phyloP scores from a whole-genome alignment of 1,139 yeast species.

The Candida albicans region DNA sequence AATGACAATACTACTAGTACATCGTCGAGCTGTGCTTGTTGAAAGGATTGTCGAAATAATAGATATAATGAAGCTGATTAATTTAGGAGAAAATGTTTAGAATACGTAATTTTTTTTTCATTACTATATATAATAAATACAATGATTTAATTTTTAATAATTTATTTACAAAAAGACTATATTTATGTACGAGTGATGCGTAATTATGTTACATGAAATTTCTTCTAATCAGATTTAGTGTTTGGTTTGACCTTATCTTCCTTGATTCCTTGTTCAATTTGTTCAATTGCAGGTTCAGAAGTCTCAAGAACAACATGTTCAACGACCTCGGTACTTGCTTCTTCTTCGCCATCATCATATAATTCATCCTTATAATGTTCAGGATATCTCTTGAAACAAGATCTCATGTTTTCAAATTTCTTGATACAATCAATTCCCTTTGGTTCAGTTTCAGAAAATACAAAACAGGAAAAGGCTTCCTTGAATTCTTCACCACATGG shows the following conservation, averaged over 20 bases:
- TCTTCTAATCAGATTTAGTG: slow-evolving; percentile 1
- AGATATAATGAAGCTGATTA: too few species aligned
- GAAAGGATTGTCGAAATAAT: slow-evolving; percentile 2
- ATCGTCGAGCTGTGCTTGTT: slow-evolving; percentile 25
- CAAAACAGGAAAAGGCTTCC: slow-evolving; percentile 94
- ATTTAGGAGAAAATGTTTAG: background rate
- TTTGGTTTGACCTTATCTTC: slow-evolving; percentile 8
- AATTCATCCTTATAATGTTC: slow-evolving; percentile 93
- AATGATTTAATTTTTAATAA: background rate
- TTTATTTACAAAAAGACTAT: background rate
- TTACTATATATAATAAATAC: background rate
- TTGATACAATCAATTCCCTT: slow-evolving; percentile 96
- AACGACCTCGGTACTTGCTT: slow-evolving; percentile 13
- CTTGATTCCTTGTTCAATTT: slow-evolving; percentile 10
- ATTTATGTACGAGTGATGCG: background rate
- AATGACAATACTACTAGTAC: slow-evolving; percentile 11
- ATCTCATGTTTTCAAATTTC: slow-evolving; percentile 89
- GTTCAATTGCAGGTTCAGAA: slow-evolving; percentile 16
- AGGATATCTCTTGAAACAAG: slow-evolving; percentile 90
- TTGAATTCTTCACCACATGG: slow-evolving; percentile 99
- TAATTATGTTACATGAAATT: background rate
- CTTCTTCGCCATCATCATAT: slow-evolving; percentile 63
- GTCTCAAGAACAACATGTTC: slow-evolving; percentile 14
- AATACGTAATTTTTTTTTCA: background rate
- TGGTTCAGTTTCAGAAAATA: slow-evolving; percentile 92